A percentile compares a stretch with the other conserved stretches of the same genome.
Evolutionary conservation across 108 stramenopile genomes (phyloP).

Genomic region (Nannochloropsis oceanica): DNA sequence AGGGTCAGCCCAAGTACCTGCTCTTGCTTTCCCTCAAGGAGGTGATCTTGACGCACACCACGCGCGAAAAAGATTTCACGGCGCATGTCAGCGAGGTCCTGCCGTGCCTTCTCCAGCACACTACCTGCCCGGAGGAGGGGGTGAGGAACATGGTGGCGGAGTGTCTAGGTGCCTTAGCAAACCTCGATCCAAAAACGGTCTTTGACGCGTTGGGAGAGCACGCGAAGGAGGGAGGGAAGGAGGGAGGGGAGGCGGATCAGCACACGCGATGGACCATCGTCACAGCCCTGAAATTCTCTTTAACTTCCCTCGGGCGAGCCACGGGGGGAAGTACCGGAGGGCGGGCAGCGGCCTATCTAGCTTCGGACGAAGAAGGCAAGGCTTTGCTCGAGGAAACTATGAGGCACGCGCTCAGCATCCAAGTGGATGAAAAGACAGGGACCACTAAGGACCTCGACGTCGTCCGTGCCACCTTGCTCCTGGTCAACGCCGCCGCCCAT

Average conservation of each 20-base stretch:
- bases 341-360: background rate
- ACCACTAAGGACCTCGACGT: slow-evolving; percentile 15
- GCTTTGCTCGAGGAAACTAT: background rate
- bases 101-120: slow-evolving; percentile 59
- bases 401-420: background rate
- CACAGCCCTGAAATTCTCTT: slow-evolving; percentile 65
- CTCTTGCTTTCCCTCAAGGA: slow-evolving; percentile 76
- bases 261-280: slow-evolving; percentile 61
- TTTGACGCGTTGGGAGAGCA: slow-evolving; percentile 1
- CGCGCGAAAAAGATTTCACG: slow-evolving; percentile 30
- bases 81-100: slow-evolving; percentile 39
- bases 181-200: slow-evolving; percentile 30
- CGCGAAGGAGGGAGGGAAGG: slow-evolving; percentile 20
- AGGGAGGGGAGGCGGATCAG: slow-evolving; percentile 37
- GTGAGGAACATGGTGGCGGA: slow-evolving; percentile 91
- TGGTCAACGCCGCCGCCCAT: slow-evolving; percentile 82
- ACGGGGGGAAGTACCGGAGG: background rate
- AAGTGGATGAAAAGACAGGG: background rate
- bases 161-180: slow-evolving; percentile 69
- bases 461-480: slow-evolving; percentile 63
- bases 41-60: slow-evolving; percentile 67
- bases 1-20: slow-evolving; percentile 55
- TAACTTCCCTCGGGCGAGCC: background rate
- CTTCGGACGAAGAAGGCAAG: background rate
- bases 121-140: slow-evolving; percentile 63